Percentiles rank a stretch among this genome's conserved stretches.
phyloP scores from a whole-genome alignment of 2,329 filamentous ascomycete species.

The Tetracladium maxilliforme region DNA sequence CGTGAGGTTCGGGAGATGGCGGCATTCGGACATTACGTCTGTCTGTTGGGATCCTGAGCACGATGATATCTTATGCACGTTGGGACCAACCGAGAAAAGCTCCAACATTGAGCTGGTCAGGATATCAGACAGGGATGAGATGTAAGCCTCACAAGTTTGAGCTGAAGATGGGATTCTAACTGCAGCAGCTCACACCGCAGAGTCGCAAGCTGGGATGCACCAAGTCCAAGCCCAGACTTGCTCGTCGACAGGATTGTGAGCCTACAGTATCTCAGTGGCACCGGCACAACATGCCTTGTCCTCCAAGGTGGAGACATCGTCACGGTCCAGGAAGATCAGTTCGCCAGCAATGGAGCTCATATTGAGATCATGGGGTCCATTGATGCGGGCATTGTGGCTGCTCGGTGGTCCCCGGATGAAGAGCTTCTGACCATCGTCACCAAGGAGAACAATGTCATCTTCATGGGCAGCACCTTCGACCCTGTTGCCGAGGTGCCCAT shows the following conservation, averaged over 20 bases:
- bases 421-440: slow-evolving; percentile 79
- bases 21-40: slow-evolving; percentile 50
- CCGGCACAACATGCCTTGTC: slow-evolving; percentile 62
- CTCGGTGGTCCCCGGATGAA: slow-evolving; percentile 89
- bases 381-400: slow-evolving; percentile 79
- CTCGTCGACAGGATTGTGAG: slow-evolving; percentile 60
- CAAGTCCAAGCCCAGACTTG: slow-evolving; percentile 63
- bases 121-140: slow-evolving; percentile 15
- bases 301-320: slow-evolving; percentile 86
- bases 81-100: slow-evolving; percentile 62
- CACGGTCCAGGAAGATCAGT: slow-evolving; percentile 62
- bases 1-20: slow-evolving; percentile 54
- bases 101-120: slow-evolving; percentile 59
- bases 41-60: slow-evolving; percentile 74
- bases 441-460: slow-evolving; percentile 61
- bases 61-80: slow-evolving; percentile 67
- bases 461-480: slow-evolving; percentile 90
- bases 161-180: slow-evolving; percentile 5
- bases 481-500: slow-evolving; percentile 63
- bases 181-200: too few species aligned
- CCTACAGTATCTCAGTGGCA: slow-evolving; percentile 78
- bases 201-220: slow-evolving; percentile 87
- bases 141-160: slow-evolving; percentile 1
- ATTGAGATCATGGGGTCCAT: slow-evolving; percentile 95
- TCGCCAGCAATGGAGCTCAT: slow-evolving; percentile 65